A percentile compares a stretch with the other conserved stretches of the same genome.
Evolutionary conservation across 805 yeast genomes (phyloP).

Genomic region (Wickerhamiella australiensis): DNA sequence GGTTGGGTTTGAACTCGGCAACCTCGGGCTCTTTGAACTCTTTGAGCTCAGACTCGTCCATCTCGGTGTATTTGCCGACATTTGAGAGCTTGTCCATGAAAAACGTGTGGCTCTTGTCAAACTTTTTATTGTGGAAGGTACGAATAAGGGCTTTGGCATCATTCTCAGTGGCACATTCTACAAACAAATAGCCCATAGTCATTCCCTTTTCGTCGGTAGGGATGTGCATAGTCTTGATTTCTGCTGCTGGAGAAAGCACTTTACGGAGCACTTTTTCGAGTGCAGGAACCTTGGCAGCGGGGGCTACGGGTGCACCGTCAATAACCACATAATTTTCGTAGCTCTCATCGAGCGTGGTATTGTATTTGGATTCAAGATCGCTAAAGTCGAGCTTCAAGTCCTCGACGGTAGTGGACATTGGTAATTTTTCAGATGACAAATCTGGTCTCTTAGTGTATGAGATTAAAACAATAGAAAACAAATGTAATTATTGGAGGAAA

Average conservation of each 20-base stretch:
- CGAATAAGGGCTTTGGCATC: constrained; percentile 70
- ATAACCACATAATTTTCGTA: constrained; percentile 72
- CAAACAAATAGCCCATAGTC: constrained; percentile 71
- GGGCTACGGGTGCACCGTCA: constrained; percentile 94
- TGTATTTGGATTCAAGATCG: constrained; percentile 69
- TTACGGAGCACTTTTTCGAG: constrained; percentile 76
- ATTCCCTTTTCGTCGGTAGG: constrained; percentile 60
- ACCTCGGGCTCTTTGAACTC: constrained; percentile 56
- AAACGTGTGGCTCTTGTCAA: constrained; percentile 87
- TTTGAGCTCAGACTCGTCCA: constrained; percentile 54
- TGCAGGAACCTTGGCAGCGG: constrained; percentile 73
- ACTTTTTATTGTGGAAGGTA: constrained; percentile 72
- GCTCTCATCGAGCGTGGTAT: constrained; percentile 47
- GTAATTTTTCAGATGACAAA: constrained; percentile 8
- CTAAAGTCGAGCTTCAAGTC: constrained; percentile 44
- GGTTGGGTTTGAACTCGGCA: constrained; percentile 62
- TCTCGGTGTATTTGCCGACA: constrained; percentile 35
- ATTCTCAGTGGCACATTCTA: constrained; percentile 58
- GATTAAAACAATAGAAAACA: neutral
- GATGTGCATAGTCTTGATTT: constrained; percentile 62
- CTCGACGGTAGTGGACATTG: constrained; percentile 8
- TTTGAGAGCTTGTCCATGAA: constrained; percentile 60
- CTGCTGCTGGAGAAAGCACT: constrained; percentile 66
- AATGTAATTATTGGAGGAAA: no score
- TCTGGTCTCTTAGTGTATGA: neutral